Conservation (phyloP, 2,329 filamentous ascomycete species). For the Talaromyces piceae region DNA sequence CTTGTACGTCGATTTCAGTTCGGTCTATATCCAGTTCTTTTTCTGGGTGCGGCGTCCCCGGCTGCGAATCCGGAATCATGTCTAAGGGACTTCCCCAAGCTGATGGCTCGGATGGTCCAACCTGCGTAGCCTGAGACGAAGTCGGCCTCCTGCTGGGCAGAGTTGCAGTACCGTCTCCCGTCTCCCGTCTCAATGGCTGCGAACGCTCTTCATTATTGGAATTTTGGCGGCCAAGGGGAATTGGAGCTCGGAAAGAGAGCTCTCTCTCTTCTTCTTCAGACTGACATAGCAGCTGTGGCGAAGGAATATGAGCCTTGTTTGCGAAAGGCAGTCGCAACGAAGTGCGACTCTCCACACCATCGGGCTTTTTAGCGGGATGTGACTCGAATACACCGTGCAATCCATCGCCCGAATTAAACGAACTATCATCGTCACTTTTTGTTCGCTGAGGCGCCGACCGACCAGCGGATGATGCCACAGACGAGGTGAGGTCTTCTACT, state of each 20-base stretch:
- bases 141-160: not conserved
- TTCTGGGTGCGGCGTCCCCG: conserved; percentile 8
- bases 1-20: conserved; percentile 7
- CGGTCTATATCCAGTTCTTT: not conserved
- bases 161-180: not conserved
- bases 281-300: not conserved
- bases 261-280: conserved; percentile 8
- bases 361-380: not conserved
- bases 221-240: not conserved
- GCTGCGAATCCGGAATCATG: conserved; percentile 35
- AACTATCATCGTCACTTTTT: not conserved
- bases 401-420: conserved; percentile 10
- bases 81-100: conserved; percentile 30
- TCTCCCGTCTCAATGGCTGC: not conserved
- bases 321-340: not conserved
- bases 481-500: conserved; percentile 3
- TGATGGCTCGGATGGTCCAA: conserved; percentile 8
- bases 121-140: not conserved
- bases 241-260: conserved; percentile 6
- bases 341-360: not conserved
- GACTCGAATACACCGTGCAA: conserved; percentile 2
- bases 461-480: not conserved
- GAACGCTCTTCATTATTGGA: not conserved
- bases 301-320: not conserved
- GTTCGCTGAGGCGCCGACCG: not conserved